Evolutionary conservation across 495 filamentous ascomycete species (phyloP).

Genomic region (Sordaria brevicollis): DNA sequence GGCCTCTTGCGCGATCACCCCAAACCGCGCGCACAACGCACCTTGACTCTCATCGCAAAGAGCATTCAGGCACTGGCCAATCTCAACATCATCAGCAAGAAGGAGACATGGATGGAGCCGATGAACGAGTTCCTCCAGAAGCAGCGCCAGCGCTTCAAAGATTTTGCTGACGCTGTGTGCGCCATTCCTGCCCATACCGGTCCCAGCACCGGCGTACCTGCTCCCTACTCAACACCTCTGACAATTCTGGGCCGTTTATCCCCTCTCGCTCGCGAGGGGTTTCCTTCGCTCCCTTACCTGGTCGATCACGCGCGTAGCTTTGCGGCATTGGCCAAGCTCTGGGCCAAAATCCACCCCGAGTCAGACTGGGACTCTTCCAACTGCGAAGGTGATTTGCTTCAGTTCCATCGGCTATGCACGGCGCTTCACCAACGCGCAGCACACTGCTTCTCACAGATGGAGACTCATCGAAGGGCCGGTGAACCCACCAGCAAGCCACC

Average conservation of each 20-base stretch:
- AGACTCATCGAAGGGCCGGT: slow-evolving; percentile 13
- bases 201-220: slow-evolving; percentile 54
- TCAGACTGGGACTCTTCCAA: slow-evolving; percentile 32
- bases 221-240: slow-evolving; percentile 86
- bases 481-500: slow-evolving; percentile 61
- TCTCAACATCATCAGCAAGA: slow-evolving; percentile 84
- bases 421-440: slow-evolving; percentile 59
- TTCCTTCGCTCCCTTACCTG: slow-evolving; percentile 87
- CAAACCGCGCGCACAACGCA: slow-evolving; percentile 74
- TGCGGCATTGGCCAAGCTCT: slow-evolving; percentile 78
- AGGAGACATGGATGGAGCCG: slow-evolving; percentile 97
- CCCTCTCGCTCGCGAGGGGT: slow-evolving; percentile 77
- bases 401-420: slow-evolving; percentile 68
- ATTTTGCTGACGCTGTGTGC: slow-evolving; percentile 80
- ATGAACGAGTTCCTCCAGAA: slow-evolving; percentile 73
- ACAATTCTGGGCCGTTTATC: slow-evolving; percentile 82
- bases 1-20: slow-evolving; percentile 82
- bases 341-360: slow-evolving; percentile 56
- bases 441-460: slow-evolving; percentile 21
- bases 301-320: slow-evolving; percentile 86
- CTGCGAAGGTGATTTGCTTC: slow-evolving; percentile 51
- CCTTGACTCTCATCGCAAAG: slow-evolving; percentile 89
- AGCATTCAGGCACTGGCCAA: slow-evolving; percentile 92
- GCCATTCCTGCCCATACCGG: slow-evolving; percentile 61
- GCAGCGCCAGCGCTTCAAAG: slow-evolving; percentile 67